phyloP scores from a whole-genome alignment of 1,284 basidiomycete genomes.

The Trametes polyzona region DNA sequence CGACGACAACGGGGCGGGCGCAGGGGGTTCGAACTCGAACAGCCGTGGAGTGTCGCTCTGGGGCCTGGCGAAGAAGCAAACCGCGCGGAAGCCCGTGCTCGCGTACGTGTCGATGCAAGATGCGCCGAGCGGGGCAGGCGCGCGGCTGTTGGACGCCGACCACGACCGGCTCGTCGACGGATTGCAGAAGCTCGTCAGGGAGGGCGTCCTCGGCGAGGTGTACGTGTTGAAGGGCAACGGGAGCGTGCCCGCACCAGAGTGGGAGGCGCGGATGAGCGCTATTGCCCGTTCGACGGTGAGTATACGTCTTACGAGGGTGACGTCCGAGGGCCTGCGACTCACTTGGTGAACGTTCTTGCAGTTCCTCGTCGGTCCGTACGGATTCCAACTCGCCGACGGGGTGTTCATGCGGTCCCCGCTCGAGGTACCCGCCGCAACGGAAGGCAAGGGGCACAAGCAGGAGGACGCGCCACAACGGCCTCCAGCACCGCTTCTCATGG shows the following conservation, averaged over 20 bases:
- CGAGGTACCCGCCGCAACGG: slow-evolving; percentile 21
- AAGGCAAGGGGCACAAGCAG: not conserved
- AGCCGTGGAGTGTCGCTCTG: slow-evolving; percentile 26
- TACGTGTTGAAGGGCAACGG: slow-evolving; percentile 64
- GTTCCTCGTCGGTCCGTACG: slow-evolving; percentile 77
- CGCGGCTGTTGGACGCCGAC: slow-evolving; percentile 49
- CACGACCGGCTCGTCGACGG: slow-evolving; percentile 56
- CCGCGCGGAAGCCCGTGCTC: slow-evolving; percentile 51
- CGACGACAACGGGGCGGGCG: slow-evolving; percentile 2
- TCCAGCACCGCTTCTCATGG: slow-evolving; percentile 54
- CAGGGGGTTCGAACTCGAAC: not conserved
- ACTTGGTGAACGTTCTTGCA: slow-evolving; percentile 34
- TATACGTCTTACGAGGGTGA: slow-evolving; percentile 9
- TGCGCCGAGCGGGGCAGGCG: slow-evolving; percentile 47
- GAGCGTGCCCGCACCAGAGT: slow-evolving; percentile 41
- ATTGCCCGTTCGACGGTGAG: slow-evolving; percentile 75
- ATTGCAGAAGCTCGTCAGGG: slow-evolving; percentile 54
- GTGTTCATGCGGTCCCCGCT: slow-evolving; percentile 68
- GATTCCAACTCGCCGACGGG: slow-evolving; percentile 71
- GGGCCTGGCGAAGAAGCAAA: slow-evolving; percentile 34
- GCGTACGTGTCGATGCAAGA: slow-evolving; percentile 76
- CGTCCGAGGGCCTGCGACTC: not conserved
- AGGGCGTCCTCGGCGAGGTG: slow-evolving; percentile 64
- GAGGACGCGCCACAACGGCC: slow-evolving; percentile 1
- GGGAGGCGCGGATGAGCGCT: slow-evolving; percentile 65